Conservation (phyloP, 495 filamentous ascomycete genomes). For the Pseudotulostoma volvatum region DNA sequence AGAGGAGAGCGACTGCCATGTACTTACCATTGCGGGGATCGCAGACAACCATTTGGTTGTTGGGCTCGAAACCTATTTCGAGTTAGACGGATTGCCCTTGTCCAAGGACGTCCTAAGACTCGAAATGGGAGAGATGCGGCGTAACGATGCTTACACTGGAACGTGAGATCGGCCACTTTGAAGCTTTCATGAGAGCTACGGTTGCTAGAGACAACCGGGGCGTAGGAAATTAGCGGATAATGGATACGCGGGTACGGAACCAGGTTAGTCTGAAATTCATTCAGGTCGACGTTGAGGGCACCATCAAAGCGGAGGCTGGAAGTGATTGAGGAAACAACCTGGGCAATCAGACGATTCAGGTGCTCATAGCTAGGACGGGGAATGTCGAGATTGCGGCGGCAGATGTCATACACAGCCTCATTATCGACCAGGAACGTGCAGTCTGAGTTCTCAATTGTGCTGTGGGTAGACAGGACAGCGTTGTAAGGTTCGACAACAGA, state of each 20-base stretch:
- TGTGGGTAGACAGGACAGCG: conserved; percentile 78
- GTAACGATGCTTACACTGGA: conserved; percentile 53
- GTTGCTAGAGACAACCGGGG: conserved; percentile 65
- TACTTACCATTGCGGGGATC: conserved; percentile 87
- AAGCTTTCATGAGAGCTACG: conserved; percentile 84
- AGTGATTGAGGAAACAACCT: conserved; percentile 85
- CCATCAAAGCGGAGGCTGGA: conserved; percentile 82
- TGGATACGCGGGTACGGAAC: conserved; percentile 86
- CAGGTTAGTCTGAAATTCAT: conserved; percentile 91
- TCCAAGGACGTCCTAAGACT: not conserved
- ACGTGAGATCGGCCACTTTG: conserved; percentile 74
- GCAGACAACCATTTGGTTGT: conserved; percentile 95
- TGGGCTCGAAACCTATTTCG: conserved; percentile 60
- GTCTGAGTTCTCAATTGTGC: conserved; percentile 85
- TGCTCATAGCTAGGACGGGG: conserved; percentile 76
- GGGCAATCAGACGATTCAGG: conserved; percentile 77
- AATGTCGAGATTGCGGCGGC: conserved; percentile 75
- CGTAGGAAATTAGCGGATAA: conserved; percentile 80
- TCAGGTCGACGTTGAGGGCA: conserved; percentile 80
- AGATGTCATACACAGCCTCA: conserved; percentile 87
- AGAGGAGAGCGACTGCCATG: conserved; percentile 82
- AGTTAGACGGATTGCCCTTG: conserved; percentile 14
- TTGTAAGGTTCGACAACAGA: conserved; percentile 92
- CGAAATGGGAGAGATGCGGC: no score
- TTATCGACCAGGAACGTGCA: conserved; percentile 90